Conservation (phyloP, 192 early-diverging fungal genomes). For the Thamnidium elegans region DNA sequence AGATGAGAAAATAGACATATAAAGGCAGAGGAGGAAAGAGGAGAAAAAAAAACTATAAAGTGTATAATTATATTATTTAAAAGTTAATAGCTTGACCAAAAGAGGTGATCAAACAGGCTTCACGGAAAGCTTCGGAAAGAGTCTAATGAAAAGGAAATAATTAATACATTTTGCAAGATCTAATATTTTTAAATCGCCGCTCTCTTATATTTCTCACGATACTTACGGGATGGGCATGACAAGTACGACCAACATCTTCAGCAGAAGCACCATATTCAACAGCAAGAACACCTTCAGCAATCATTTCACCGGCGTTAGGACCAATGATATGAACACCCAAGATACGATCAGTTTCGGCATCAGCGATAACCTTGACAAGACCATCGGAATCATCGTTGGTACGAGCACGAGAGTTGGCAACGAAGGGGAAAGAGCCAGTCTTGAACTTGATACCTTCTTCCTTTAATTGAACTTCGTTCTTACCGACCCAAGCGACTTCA, state of each 20-base stretch:
- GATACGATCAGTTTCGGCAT: conserved; percentile 93
- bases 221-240: conserved; percentile 83
- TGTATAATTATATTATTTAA: conserved; percentile 34
- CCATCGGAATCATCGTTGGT: conserved; percentile 95
- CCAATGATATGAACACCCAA: conserved; percentile 98
- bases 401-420: conserved; percentile 96
- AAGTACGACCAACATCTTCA: conserved; percentile 97
- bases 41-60: too few species aligned
- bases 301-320: conserved; percentile 98
- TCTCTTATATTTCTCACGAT: too few species aligned
- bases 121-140: conserved; percentile 97
- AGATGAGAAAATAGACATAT: too few species aligned
- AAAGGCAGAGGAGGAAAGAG: too few species aligned
- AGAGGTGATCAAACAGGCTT: conserved; percentile 87
- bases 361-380: conserved; percentile 94
- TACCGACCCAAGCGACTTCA: conserved; percentile 98
- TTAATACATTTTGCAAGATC: too few species aligned
- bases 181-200: too few species aligned
- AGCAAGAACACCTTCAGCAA: conserved; percentile 94
- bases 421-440: conserved; percentile 92
- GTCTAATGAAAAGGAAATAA: conserved; percentile 40
- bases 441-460: conserved; percentile 82
- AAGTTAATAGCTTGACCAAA: conserved; percentile 80
- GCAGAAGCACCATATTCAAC: conserved; percentile 97
- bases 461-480: conserved; percentile 93